Evolutionary conservation across 139 green algal species (phyloP).

Genomic region (Gonium pectorale): DNA sequence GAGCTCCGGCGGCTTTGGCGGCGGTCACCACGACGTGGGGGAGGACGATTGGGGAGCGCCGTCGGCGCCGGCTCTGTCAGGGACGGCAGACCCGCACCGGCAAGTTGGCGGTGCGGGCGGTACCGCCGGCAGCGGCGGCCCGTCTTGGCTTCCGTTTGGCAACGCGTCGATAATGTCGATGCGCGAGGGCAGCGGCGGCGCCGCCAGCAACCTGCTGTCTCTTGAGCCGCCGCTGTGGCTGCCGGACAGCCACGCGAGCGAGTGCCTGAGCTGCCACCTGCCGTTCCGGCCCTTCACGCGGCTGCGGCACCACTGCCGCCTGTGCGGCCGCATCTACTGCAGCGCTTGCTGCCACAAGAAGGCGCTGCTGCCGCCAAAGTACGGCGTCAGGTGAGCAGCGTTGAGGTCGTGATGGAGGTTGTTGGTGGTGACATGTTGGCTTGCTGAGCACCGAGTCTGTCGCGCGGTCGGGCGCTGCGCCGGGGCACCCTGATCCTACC

Average conservation of each 20-base stretch:
- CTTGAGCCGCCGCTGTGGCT: conserved; percentile 82
- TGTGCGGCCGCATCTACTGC: conserved; percentile 87
- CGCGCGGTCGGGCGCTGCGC: too few relatives aligned
- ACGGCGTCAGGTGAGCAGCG: conserved; percentile 63
- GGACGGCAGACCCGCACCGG: too few relatives aligned
- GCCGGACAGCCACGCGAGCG: conserved; percentile 72
- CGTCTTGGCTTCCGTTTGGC: background rate
- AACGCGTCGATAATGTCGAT: background rate
- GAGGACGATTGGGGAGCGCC: background rate
- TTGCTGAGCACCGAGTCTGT: too few relatives aligned
- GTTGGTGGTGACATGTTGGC: too few relatives aligned
- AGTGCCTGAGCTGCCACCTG: conserved; percentile 66
- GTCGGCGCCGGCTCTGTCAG: background rate
- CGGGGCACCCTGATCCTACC: too few relatives aligned
- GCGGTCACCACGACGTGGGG: background rate
- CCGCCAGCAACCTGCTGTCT: conserved; percentile 53
- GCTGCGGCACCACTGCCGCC: conserved; percentile 80
- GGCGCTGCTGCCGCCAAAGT: conserved; percentile 85
- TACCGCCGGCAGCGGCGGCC: too few relatives aligned
- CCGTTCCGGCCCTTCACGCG: conserved; percentile 74
- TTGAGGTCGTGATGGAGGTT: too few relatives aligned
- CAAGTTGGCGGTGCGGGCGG: too few relatives aligned
- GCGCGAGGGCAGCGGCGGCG: background rate
- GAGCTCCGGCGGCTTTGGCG: background rate
- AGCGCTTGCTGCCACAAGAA: conserved; percentile 66